A percentile compares a stretch with the other conserved stretches of the same genome.
Conservation (phyloP, 2,329 filamentous ascomycete species). For the Myriangium duriaei region DNA sequence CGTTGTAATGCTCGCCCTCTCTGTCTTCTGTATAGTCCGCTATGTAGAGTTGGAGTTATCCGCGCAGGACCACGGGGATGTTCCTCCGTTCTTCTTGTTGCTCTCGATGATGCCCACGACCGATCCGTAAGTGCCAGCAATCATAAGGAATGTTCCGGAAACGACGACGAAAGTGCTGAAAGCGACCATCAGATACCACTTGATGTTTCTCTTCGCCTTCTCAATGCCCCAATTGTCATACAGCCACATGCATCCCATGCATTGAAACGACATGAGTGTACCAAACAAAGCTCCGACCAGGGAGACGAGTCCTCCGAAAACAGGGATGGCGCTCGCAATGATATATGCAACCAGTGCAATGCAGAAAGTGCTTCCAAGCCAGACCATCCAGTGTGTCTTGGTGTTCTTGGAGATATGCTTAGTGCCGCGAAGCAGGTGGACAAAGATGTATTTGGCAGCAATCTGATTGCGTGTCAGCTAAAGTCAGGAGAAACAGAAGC, state of each 20-base stretch:
- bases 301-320: slow-evolving; percentile 16
- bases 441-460: slow-evolving; percentile 20
- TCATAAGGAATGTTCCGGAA: slow-evolving; percentile 30
- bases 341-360: slow-evolving; percentile 16
- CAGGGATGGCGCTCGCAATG: slow-evolving; percentile 18
- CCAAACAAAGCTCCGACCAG: slow-evolving; percentile 18
- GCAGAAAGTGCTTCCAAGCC: slow-evolving; percentile 13
- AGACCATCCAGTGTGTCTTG: slow-evolving; percentile 13
- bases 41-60: slow-evolving; percentile 34
- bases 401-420: slow-evolving; percentile 15
- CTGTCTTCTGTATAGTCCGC: slow-evolving; percentile 4
- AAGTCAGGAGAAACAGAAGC: neutral
- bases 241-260: slow-evolving; percentile 32
- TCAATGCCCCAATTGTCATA: slow-evolving; percentile 29
- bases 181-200: slow-evolving; percentile 14
- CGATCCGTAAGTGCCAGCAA: slow-evolving; percentile 35
- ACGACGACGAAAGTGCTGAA: slow-evolving; percentile 24
- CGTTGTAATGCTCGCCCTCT: too few species aligned
- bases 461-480: slow-evolving; percentile 9
- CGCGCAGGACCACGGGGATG: slow-evolving; percentile 30
- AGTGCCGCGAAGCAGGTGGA: slow-evolving; percentile 17
- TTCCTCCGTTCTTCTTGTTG: slow-evolving; percentile 25
- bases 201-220: slow-evolving; percentile 11
- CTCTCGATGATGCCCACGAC: slow-evolving; percentile 28
- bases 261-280: slow-evolving; percentile 17